A percentile compares a stretch with the other conserved stretches of the same genome.
These are phyloP conservation scores for Penicillium sp. DNA, from an alignment of 2,329 filamentous ascomycete genomes.

Conservation along the genomic window DNA sequence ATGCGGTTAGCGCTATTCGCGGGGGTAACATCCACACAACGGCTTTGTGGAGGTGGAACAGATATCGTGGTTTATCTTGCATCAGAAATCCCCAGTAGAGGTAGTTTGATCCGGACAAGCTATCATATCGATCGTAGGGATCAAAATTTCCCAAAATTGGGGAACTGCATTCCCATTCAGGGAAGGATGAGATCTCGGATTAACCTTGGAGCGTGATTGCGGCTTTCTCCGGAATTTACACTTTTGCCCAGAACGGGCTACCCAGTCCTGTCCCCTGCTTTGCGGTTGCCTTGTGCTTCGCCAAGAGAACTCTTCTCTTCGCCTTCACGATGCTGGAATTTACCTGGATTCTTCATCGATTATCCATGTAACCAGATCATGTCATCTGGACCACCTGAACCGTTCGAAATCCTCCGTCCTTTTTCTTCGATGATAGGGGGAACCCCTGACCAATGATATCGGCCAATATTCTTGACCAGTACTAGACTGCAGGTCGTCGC, in stretches of 20 bases:
- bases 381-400: too few relatives aligned
- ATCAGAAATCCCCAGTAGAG: neutral
- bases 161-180: conserved; percentile 12
- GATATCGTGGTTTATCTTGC: neutral
- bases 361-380: too few relatives aligned
- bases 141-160: neutral
- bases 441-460: too few relatives aligned
- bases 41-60: conserved; percentile 5
- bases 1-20: conserved; percentile 2
- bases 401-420: too few relatives aligned
- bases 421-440: too few relatives aligned
- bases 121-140: neutral
- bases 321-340: too few relatives aligned
- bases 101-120: neutral
- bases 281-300: neutral
- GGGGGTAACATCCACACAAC: conserved; percentile 3
- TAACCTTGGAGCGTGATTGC: conserved; percentile 2
- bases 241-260: conserved; percentile 5
- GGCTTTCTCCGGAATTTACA: conserved; percentile 4
- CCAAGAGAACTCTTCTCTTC: too few relatives aligned
- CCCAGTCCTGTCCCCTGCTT: conserved; percentile 1
- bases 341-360: too few relatives aligned
- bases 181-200: conserved; percentile 6
- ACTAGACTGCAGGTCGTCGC: neutral
- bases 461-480: too few relatives aligned